Percentiles rank a stretch among this genome's conserved stretches.
These are phyloP conservation scores for Brassica rapa DNA, from an alignment of 345 rosid species.

Conservation along the genomic window DNA sequence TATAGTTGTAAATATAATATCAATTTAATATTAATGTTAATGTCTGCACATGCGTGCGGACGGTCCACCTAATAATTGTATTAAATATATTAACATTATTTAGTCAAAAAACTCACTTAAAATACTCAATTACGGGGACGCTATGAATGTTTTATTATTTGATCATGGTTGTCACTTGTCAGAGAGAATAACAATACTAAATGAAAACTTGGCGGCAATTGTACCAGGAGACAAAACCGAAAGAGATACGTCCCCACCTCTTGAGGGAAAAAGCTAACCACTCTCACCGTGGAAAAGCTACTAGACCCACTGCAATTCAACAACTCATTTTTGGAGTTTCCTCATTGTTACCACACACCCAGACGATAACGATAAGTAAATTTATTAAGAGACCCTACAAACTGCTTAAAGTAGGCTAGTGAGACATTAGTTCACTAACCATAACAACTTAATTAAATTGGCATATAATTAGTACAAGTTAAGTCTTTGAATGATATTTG, in stretches of 20 bases:
- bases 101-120: too few species aligned
- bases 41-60: too few species aligned
- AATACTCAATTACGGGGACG: too few species aligned
- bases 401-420: background rate
- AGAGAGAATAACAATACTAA: background rate
- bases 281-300: background rate
- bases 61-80: too few species aligned
- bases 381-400: background rate
- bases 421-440: background rate
- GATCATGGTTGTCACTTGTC: background rate
- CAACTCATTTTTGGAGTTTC: background rate
- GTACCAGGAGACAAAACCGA: background rate
- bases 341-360: background rate
- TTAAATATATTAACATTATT: too few species aligned
- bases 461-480: background rate
- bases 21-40: too few species aligned
- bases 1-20: too few species aligned
- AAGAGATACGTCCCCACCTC: conserved; percentile 2
- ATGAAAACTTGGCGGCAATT: background rate
- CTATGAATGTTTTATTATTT: too few species aligned
- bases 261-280: background rate
- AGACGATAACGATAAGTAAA: background rate
- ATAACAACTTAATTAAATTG: background rate
- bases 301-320: background rate
- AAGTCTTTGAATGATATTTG: background rate